Evolutionary conservation across 2,329 filamentous ascomycete species (phyloP).

Genomic region (Aspergillus melleus): DNA sequence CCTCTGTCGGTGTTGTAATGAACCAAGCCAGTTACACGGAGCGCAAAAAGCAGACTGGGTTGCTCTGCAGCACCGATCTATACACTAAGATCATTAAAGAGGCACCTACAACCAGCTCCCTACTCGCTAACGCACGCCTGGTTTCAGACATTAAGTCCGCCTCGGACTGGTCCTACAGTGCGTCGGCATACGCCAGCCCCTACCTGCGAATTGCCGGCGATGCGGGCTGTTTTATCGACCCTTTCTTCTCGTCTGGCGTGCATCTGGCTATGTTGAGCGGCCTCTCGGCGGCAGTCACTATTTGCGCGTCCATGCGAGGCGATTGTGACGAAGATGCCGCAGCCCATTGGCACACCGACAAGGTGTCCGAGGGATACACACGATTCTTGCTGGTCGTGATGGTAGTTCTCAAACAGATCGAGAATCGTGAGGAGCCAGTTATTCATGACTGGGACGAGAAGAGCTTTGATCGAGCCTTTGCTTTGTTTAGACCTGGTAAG

Average conservation of each 20-base stretch:
- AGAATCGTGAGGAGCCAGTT: conserved; percentile 1
- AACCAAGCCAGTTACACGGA: conserved; percentile 8
- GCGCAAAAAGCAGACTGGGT: conserved; percentile 8
- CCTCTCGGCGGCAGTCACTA: conserved; percentile 49
- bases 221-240: conserved; percentile 52
- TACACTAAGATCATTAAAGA: conserved; percentile 12
- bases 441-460: conserved; percentile 3
- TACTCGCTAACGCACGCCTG: conserved; percentile 37
- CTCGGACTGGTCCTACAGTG: conserved; percentile 52
- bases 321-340: conserved; percentile 41
- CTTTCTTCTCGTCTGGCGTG: conserved; percentile 50
- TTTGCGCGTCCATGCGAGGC: conserved; percentile 19
- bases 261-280: conserved; percentile 47
- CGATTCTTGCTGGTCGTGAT: conserved; percentile 46
- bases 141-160: conserved; percentile 41
- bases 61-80: conserved; percentile 10
- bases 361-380: conserved; percentile 48
- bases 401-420: conserved; percentile 13
- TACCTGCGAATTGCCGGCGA: conserved; percentile 48
- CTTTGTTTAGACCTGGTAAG: background rate
- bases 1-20: conserved; percentile 6
- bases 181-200: conserved; percentile 43
- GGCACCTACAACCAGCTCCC: conserved; percentile 17
- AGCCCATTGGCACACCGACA: conserved; percentile 44
- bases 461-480: conserved; percentile 3